These are phyloP conservation scores for Melanogaster broomeanus DNA, from an alignment of 768 basidiomycete species.

Conservation along the genomic window DNA sequence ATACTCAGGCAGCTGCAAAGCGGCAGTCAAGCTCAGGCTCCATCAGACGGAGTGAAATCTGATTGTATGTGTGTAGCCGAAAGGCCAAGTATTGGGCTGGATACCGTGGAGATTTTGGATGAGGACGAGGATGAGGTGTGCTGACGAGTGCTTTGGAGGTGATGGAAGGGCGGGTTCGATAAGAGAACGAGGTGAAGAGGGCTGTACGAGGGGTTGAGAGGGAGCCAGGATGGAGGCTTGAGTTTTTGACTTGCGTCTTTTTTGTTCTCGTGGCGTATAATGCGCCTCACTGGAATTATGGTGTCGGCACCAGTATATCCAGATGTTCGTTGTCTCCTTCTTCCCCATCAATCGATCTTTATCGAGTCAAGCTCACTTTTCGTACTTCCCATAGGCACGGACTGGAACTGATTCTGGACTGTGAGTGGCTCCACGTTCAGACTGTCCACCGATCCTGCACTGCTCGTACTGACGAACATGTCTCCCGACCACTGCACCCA, in stretches of 20 bases:
- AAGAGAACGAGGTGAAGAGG: slow-evolving; percentile 69
- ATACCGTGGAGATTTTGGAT: slow-evolving; percentile 47
- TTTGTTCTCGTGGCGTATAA: neutral
- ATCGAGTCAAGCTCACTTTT: slow-evolving; percentile 4
- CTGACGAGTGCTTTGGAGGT: slow-evolving; percentile 47
- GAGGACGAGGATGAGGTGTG: slow-evolving; percentile 46
- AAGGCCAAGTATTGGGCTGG: slow-evolving; percentile 73
- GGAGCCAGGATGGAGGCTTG: slow-evolving; percentile 75
- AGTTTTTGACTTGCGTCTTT: slow-evolving; percentile 30
- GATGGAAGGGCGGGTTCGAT: slow-evolving; percentile 57
- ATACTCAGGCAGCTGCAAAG: slow-evolving; percentile 50
- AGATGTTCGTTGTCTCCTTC: neutral
- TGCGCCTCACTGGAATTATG: neutral
- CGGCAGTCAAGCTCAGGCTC: slow-evolving; percentile 9
- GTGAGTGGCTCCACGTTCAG: slow-evolving; percentile 14
- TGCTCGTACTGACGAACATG: slow-evolving; percentile 6
- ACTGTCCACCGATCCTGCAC: neutral
- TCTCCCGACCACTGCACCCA: neutral
- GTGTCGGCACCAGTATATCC: neutral
- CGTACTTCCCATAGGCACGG: slow-evolving; percentile 14
- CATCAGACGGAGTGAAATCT: slow-evolving; percentile 31
- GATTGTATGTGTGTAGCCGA: slow-evolving; percentile 62
- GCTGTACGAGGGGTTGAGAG: slow-evolving; percentile 60
- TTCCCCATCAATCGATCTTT: neutral
- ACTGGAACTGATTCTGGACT: slow-evolving; percentile 32